phyloP scores from a whole-genome alignment of 495 filamentous ascomycete species.

The Hypomontagnella submonticulosa region DNA sequence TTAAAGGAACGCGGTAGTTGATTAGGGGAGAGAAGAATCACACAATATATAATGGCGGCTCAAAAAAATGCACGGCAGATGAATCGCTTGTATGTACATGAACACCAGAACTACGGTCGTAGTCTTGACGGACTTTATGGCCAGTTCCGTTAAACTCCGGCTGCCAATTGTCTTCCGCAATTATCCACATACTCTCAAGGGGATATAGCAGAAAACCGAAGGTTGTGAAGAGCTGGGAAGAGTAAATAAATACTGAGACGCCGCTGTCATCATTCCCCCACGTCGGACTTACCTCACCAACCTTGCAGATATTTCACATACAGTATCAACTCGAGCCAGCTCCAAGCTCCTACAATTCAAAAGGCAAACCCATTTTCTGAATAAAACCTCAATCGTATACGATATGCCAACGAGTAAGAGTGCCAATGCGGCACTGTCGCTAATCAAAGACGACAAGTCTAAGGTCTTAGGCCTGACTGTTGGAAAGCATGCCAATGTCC shows the following conservation, averaged over 20 bases:
- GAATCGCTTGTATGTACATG: neutral
- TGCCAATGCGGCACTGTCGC: conserved; percentile 22
- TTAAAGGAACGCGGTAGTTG: conserved; percentile 1
- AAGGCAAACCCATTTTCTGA: neutral
- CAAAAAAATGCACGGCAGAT: too few relatives aligned
- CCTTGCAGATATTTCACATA: neutral
- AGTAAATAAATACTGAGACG: conserved; percentile 14
- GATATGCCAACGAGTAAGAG: conserved; percentile 21
- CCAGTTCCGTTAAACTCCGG: neutral
- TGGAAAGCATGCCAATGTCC: conserved; percentile 27
- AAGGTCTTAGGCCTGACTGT: conserved; percentile 29
- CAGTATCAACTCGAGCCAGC: neutral
- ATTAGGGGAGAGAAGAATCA: neutral
- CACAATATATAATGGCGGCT: neutral
- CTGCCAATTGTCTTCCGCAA: too few relatives aligned
- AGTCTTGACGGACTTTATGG: neutral
- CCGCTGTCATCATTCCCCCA: neutral
- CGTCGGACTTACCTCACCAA: conserved; percentile 21
- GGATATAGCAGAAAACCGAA: too few relatives aligned
- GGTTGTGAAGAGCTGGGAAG: neutral
- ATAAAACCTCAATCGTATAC: conserved; percentile 1
- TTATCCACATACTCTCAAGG: too few relatives aligned
- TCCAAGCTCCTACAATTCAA: neutral
- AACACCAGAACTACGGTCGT: neutral
- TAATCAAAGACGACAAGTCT: conserved; percentile 32